A percentile compares a stretch with the other conserved stretches of the same genome.
phyloP scores from a whole-genome alignment of 108 stramenopile species.

The Epipyxis sp. region DNA sequence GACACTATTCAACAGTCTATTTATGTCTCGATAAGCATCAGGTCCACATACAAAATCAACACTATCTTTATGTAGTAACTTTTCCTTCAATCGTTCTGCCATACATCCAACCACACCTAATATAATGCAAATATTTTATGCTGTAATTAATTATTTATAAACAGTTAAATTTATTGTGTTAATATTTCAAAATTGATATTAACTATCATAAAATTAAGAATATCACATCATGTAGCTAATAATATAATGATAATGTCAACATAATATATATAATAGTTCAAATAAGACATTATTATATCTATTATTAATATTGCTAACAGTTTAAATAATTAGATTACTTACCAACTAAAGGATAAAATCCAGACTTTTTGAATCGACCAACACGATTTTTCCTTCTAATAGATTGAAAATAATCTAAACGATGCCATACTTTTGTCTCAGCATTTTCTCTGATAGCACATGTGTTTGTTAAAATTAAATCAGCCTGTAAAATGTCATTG shows the following conservation, averaged over 20 bases:
- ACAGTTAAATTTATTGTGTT: no score
- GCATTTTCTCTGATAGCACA: constrained; percentile 99
- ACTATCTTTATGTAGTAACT: constrained; percentile 70
- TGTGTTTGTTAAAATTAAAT: constrained; percentile 87
- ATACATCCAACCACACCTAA: constrained; percentile 99
- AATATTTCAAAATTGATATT: no score
- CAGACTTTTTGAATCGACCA: no score
- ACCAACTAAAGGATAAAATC: no score
- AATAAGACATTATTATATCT: no score
- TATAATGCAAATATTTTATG: constrained; percentile 30
- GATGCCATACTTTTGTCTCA: constrained; percentile 89
- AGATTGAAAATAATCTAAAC: constrained; percentile 61
- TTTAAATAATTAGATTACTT: no score
- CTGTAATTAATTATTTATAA: not conserved
- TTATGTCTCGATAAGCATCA: constrained; percentile 96
- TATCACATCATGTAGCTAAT: no score
- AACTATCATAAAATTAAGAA: no score
- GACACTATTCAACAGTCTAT: constrained; percentile 60
- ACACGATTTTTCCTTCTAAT: constrained; percentile 4
- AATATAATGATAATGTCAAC: no score
- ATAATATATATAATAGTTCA: no score
- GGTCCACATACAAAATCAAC: constrained; percentile 93
- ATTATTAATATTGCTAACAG: no score
- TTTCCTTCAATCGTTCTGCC: constrained; percentile 92
- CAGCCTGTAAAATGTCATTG: constrained; percentile 58